Evolutionary conservation across 345 rosid genomes (phyloP), one percentile per base, ranked within the genome.

Genomic region (Corchorus olitorius): DNA sequence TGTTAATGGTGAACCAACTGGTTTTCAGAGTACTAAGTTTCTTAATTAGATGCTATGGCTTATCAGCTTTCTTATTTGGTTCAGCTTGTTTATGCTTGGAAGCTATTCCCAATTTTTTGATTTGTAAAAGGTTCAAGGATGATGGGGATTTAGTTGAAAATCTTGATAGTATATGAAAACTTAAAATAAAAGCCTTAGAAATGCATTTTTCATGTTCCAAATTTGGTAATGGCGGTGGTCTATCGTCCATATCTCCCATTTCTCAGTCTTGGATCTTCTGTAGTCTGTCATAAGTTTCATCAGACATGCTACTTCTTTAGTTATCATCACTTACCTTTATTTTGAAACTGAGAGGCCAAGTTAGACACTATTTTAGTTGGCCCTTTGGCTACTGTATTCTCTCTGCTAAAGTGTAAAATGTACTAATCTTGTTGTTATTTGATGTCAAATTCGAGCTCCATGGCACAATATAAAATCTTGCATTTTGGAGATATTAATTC

Each of bases 401-500:
- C 2, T 55, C 65, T 39, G n/a, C 35, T 6, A 20, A 39, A 55
- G 7, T 59, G 22, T 13, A 6, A 14, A 41, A 75, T 20, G 43
- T 54, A 20, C 45, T 22, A 19, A 7, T 34, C 12, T 35, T 49
- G 22, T 43, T 34, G 17, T 50, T n/a, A 12, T 63, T 54, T 48
- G 55, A 48, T 14, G 72, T 15, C 72, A 22, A 46, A 14, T 19
- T 48, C 2, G 4, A 10, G 17, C 33, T 16, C 19, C 52, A 22
- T 12, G 59, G 58, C 63, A 50, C 49, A 14, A 8, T 19, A 7
- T 49, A 22, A 20, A 22, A 46, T 20, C 48, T n/a, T 78, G 14
- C 54, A 54, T 69, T 79, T 63, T 37, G 58, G 33, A 41, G 46
- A 19, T 83, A 39, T 17, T 84, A 46, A 80, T 77, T 33, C 5